Percentiles rank a stretch among this genome's conserved stretches.
Evolutionary conservation across 257 asterid genomes (phyloP).

Genomic region (Lycium ferocissimum): DNA sequence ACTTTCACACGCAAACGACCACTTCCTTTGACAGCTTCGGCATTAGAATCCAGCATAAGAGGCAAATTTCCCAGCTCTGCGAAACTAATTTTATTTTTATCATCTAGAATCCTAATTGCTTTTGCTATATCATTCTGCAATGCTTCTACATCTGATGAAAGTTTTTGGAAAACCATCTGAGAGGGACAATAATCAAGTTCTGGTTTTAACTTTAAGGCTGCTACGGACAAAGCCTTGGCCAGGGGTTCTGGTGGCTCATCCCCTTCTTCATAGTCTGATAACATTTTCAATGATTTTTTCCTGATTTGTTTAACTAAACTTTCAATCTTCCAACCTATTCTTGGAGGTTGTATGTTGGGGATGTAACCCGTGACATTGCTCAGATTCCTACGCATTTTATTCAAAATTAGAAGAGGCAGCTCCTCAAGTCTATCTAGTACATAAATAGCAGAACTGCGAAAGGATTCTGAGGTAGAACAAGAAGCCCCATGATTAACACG

Average conservation of each 20-base stretch:
- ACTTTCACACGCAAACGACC: conserved; percentile 53
- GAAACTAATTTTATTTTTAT: conserved; percentile 43
- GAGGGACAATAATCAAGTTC: conserved; percentile 45
- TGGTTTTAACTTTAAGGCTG: conserved; percentile 64
- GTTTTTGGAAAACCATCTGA: conserved; percentile 51
- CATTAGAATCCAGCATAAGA: conserved; percentile 50
- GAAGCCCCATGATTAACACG: conserved; percentile 31
- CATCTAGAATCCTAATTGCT: conserved; percentile 56
- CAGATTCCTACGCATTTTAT: conserved; percentile 74
- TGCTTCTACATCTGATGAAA: conserved; percentile 69
- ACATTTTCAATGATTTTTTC: conserved; percentile 53
- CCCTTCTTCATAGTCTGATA: conserved; percentile 48
- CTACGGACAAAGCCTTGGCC: conserved; percentile 74
- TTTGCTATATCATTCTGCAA: conserved; percentile 71
- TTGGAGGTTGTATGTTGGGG: conserved; percentile 42
- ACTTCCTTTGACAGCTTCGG: conserved; percentile 41
- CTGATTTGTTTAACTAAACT: conserved; percentile 42
- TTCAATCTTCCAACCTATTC: conserved; percentile 35
- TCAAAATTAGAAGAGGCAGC: conserved; percentile 49
- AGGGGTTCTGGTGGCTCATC: conserved; percentile 58
- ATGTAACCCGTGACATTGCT: conserved; percentile 50
- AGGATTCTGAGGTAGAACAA: conserved; percentile 45
- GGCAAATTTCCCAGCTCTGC: conserved; percentile 56
- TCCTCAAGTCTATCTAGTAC: conserved; percentile 63
- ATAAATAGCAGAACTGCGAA: conserved; percentile 57